Base-by-base conservation (phyloP, 73 alveolate species). In the Tetrahymena thermophila region DNA sequence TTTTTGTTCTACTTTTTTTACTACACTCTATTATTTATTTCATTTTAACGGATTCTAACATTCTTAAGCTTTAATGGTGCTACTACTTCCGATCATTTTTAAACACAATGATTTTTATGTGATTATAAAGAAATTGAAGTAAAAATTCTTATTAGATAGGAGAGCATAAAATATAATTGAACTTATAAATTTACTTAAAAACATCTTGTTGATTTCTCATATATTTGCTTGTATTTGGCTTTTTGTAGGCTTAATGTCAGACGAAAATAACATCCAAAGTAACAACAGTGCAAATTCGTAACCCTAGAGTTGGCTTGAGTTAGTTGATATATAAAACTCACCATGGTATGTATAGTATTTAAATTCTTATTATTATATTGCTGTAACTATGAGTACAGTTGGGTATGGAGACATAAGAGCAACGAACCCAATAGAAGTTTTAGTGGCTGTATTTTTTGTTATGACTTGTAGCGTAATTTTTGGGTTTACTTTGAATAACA, bases 391-490 rank as follows among this genome's bases (percentile, higher is more conserved):
- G 50, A 85, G 93, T 40, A 95, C 97, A 21, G 97, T 95, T 23
- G 97, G 97, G 10, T 95, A 85, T 95, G 97, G 97, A 0, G 97
- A 95, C 55, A 34, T 89, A 14, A 85, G 85, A 9, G 95, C 95
- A 85, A 58, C 84, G 13, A 85, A 57, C 89, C 94, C 93, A 16
- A 89, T 85, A 3, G 96, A 95, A 40, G 50, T 93, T 31, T 43
- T 95, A 35, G 71, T 95, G 16, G 38, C 95, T 6, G 94, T 95
- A 35, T 85, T 95, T 17, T 85, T 83, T 55, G 94, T 95, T 84
- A 85, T 95, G 94, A 43, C 84, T 44, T 95, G 96, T 28, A 95
- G 96, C 25, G 94, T 95, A 31, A 16, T 85, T 85, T 89, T 95
- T 40, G 84, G 95, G 35, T 89, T 50, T 85, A 89, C 95, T 43